Conservation (phyloP, 2,329 filamentous ascomycete genomes). For the Penicillium sp. region DNA sequence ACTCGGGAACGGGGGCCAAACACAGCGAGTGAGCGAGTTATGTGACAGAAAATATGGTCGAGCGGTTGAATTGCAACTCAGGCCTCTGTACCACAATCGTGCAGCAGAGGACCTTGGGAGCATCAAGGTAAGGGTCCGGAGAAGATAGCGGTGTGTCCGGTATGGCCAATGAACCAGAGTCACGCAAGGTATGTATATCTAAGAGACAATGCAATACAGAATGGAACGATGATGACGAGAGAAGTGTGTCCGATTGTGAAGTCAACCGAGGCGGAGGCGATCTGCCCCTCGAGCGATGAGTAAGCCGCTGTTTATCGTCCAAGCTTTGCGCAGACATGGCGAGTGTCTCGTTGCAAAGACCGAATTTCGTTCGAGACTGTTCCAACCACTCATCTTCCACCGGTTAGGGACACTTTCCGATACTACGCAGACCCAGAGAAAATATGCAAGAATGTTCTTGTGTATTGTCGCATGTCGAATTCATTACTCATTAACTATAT, state of each 20-base stretch:
- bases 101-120: conserved; percentile 37
- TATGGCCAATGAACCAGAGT: conserved; percentile 9
- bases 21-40: conserved; percentile 3
- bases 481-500: conserved; percentile 1
- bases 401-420: too few relatives aligned
- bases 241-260: conserved; percentile 11
- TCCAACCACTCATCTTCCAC: too few relatives aligned
- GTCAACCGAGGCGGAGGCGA: conserved; percentile 7
- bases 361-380: too few relatives aligned
- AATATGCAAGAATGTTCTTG: too few relatives aligned
- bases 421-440: too few relatives aligned
- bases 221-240: conserved; percentile 7
- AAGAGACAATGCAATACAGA: background rate
- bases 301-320: background rate
- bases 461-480: background rate
- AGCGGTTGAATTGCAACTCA: conserved; percentile 20
- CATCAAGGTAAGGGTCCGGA: conserved; percentile 28
- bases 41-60: conserved; percentile 13
- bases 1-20: conserved; percentile 7
- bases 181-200: background rate
- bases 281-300: background rate
- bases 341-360: too few relatives aligned
- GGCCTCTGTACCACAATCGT: conserved; percentile 23
- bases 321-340: too few relatives aligned
- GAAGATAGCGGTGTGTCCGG: conserved; percentile 10